These are phyloP conservation scores for Cichorium intybus DNA, from an alignment of 140 eudicot species.

Conservation along the genomic window DNA sequence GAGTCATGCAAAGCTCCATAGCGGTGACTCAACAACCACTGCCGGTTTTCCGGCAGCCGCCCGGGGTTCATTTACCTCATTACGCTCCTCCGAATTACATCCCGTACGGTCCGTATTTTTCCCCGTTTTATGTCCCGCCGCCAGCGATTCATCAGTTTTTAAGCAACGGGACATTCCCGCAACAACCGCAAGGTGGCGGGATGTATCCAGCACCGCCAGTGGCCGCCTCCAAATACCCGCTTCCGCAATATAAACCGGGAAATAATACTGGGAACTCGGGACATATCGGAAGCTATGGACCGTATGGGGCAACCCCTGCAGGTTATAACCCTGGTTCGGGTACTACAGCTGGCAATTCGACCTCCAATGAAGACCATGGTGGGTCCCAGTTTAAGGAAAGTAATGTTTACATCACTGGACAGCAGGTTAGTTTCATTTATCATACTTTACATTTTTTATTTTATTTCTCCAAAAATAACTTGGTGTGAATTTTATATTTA, in stretches of 20 bases:
- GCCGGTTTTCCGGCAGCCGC: constrained; percentile 76
- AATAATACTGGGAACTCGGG: constrained; percentile 46
- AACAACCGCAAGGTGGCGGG: constrained; percentile 71
- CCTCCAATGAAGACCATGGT: constrained; percentile 65
- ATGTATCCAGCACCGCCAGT: constrained; percentile 69
- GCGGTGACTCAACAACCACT: constrained; percentile 76
- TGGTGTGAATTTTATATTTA: not conserved
- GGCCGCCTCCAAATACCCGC: constrained; percentile 62
- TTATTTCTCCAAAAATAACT: too few relatives aligned
- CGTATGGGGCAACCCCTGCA: not conserved
- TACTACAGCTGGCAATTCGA: constrained; percentile 49
- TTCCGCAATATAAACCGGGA: constrained; percentile 69
- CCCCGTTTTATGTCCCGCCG: constrained; percentile 71
- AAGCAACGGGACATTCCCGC: constrained; percentile 72
- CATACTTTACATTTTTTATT: not conserved
- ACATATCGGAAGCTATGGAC: constrained; percentile 16
- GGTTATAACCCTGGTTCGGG: not conserved
- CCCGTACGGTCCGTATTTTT: constrained; percentile 70
- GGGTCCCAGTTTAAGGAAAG: constrained; percentile 76
- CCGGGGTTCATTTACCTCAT: constrained; percentile 79
- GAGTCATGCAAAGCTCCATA: constrained; percentile 63
- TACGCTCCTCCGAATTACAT: constrained; percentile 73
- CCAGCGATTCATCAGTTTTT: constrained; percentile 78
- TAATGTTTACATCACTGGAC: constrained; percentile 63
- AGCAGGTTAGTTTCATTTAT: constrained; percentile 58